Evolutionary conservation across 2,329 filamentous ascomycete genomes (phyloP).

Genomic region (Nigrospora osmanthi): DNA sequence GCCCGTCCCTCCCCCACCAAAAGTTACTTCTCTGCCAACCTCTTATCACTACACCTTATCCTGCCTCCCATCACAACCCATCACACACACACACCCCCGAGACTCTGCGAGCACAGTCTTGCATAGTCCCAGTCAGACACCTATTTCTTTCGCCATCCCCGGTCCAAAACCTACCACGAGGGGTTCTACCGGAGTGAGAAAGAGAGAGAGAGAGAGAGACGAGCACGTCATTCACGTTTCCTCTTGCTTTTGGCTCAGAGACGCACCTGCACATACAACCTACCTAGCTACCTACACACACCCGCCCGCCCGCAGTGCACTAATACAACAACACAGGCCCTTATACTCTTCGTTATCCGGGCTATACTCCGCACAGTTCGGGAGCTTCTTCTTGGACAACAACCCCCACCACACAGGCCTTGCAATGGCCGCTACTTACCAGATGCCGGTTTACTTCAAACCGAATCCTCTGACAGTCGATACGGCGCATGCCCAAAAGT

Average conservation of each 20-base stretch:
- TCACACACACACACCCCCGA: too few relatives aligned
- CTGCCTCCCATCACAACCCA: not conserved
- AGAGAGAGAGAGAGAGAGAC: too few relatives aligned
- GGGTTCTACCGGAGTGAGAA: too few relatives aligned
- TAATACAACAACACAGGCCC: too few relatives aligned
- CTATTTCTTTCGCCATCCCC: too few relatives aligned
- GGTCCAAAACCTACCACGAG: too few relatives aligned
- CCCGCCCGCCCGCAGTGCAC: not conserved
- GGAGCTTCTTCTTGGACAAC: not conserved
- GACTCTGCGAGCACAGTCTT: not conserved
- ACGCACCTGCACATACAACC: not conserved
- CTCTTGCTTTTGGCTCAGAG: too few relatives aligned
- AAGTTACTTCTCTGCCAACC: constrained; percentile 1
- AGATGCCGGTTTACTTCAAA: constrained; percentile 45
- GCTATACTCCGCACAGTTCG: too few relatives aligned
- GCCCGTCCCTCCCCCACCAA: constrained; percentile 1
- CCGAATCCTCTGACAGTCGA: constrained; percentile 43
- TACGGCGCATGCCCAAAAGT: constrained; percentile 45
- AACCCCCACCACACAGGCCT: constrained; percentile 11
- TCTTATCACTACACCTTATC: constrained; percentile 1
- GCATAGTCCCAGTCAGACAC: constrained; percentile 1
- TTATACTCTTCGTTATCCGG: too few relatives aligned
- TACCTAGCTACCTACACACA: constrained; percentile 6
- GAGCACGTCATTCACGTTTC: too few relatives aligned
- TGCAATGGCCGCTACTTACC: constrained; percentile 43